A percentile compares a stretch with the other conserved stretches of the same genome.
These are phyloP conservation scores for Candida nanaspora DNA, from an alignment of 805 yeast genomes.

Conservation along the genomic window DNA sequence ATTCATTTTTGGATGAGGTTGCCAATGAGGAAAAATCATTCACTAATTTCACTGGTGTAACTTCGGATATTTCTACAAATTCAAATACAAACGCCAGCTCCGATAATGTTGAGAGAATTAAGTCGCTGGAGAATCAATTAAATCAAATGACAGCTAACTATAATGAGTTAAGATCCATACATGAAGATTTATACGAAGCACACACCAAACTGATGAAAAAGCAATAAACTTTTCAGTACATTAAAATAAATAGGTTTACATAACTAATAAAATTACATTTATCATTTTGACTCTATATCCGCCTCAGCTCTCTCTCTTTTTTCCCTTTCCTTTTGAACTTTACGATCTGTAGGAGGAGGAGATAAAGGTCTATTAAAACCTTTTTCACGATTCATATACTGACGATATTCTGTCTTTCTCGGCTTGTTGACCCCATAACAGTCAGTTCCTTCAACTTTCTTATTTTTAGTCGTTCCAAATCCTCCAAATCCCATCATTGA, in stretches of 20 bases:
- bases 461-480: slow-evolving; percentile 49
- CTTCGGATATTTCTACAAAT: slow-evolving; percentile 24
- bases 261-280: no score
- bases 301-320: slow-evolving; percentile 5
- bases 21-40: slow-evolving; percentile 47
- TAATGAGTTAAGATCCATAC: slow-evolving; percentile 47
- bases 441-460: slow-evolving; percentile 43
- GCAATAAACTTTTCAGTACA: no score
- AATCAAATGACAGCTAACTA: slow-evolving; percentile 51
- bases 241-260: no score
- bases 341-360: slow-evolving; percentile 29
- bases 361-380: slow-evolving; percentile 52
- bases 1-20: slow-evolving; percentile 41
- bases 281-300: background rate
- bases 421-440: slow-evolving; percentile 35
- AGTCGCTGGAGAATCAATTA: slow-evolving; percentile 38
- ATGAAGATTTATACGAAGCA: slow-evolving; percentile 49
- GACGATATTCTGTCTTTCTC: slow-evolving; percentile 42
- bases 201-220: slow-evolving; percentile 32
- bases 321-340: background rate
- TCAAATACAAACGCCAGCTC: slow-evolving; percentile 3
- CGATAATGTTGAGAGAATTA: slow-evolving; percentile 15
- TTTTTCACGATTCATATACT: slow-evolving; percentile 50
- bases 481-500: slow-evolving; percentile 53
- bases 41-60: slow-evolving; percentile 32